A percentile compares a stretch with the other conserved stretches of the same genome.
Evolutionary conservation across 2,329 filamentous ascomycete genomes (phyloP).

Genomic region (Aspergillus carbonarius): DNA sequence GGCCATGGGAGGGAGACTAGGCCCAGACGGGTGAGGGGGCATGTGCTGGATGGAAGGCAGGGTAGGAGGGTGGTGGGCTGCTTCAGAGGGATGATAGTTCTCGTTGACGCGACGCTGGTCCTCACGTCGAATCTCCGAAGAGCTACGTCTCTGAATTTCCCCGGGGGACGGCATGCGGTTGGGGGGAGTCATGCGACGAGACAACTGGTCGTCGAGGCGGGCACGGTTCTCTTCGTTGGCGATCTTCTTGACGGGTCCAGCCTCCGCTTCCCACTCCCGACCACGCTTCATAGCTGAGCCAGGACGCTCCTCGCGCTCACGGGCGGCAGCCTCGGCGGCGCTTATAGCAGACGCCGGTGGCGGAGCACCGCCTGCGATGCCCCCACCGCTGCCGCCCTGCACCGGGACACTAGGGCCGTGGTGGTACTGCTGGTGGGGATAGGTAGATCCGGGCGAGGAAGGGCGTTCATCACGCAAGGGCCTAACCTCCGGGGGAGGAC

Average conservation of each 20-base stretch:
- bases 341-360: slow-evolving; percentile 64
- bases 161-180: slow-evolving; percentile 62
- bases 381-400: slow-evolving; percentile 40
- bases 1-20: slow-evolving; percentile 59
- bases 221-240: slow-evolving; percentile 85
- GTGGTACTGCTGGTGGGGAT: slow-evolving; percentile 77
- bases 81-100: slow-evolving; percentile 87
- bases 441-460: slow-evolving; percentile 86
- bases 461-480: slow-evolving; percentile 80
- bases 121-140: slow-evolving; percentile 67
- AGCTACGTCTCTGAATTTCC: slow-evolving; percentile 72
- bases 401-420: slow-evolving; percentile 66
- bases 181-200: slow-evolving; percentile 67
- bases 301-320: slow-evolving; percentile 70
- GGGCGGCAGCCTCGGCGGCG: slow-evolving; percentile 67
- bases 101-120: slow-evolving; percentile 72
- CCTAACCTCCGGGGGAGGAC: slow-evolving; percentile 79
- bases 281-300: slow-evolving; percentile 77
- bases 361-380: slow-evolving; percentile 69
- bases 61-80: slow-evolving; percentile 76
- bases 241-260: slow-evolving; percentile 70
- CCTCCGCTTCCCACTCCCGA: slow-evolving; percentile 90
- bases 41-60: slow-evolving; percentile 53
- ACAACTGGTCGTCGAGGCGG: slow-evolving; percentile 78
- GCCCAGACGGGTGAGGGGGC: slow-evolving; percentile 48